A percentile compares a stretch with the other conserved stretches of the same genome.
These are phyloP conservation scores for Eucalyptus regnans DNA, from an alignment of 345 rosid genomes.

Conservation along the genomic window DNA sequence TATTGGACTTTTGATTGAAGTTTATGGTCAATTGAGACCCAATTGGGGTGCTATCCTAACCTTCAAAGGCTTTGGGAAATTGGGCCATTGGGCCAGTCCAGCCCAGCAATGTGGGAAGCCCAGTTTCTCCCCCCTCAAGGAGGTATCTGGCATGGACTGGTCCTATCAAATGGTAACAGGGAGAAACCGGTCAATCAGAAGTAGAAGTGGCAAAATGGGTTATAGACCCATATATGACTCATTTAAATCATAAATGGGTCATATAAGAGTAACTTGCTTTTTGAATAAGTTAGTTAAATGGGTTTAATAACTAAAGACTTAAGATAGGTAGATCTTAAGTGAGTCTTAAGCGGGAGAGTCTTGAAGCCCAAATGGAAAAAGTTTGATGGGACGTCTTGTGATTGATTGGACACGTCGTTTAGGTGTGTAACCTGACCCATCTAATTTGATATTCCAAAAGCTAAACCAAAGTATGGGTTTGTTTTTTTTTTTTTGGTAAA, in stretches of 20 bases:
- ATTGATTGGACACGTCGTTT: rapidly evolving
- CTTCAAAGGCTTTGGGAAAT: not conserved
- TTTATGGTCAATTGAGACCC: not conserved
- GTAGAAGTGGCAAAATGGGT: too few relatives aligned
- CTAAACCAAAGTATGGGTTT: not conserved
- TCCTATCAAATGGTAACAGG: not conserved
- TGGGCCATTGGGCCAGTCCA: not conserved
- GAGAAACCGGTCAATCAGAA: not conserved
- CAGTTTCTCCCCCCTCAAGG: not conserved
- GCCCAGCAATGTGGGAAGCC: not conserved
- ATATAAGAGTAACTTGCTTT: too few relatives aligned
- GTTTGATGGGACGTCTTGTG: rapidly evolving
- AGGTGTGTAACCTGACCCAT: rapidly evolving
- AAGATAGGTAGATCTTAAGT: too few relatives aligned
- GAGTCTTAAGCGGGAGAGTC: not conserved
- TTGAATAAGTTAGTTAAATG: too few relatives aligned
- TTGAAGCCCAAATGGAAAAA: not conserved
- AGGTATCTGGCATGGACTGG: not conserved
- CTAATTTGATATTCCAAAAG: not conserved
- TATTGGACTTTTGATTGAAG: not conserved
- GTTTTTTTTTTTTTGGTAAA: not conserved
- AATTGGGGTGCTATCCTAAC: not conserved
- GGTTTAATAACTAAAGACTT: too few relatives aligned
- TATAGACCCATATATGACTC: too few relatives aligned
- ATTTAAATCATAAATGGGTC: too few relatives aligned